Evolutionary conservation across 441 rosid genomes (phyloP).

Genomic region (Melastoma candidum): DNA sequence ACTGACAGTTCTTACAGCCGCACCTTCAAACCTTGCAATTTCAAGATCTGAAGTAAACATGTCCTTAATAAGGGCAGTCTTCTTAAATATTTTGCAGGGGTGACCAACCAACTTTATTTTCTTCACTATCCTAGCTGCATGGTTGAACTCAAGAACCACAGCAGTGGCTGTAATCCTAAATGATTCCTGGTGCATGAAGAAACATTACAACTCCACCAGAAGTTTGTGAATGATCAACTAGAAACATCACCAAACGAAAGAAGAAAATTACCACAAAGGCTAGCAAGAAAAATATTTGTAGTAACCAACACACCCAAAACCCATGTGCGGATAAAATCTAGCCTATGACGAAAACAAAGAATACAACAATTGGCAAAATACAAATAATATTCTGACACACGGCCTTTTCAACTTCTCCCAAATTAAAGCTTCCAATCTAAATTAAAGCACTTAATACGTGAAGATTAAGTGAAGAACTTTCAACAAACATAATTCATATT

Average conservation of each 20-base stretch:
- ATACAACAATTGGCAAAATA: too few species aligned
- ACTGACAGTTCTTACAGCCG: constrained; percentile 76
- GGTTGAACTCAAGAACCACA: constrained; percentile 68
- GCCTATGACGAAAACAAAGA: too few species aligned
- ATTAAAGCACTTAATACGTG: too few species aligned
- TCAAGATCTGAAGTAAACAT: constrained; percentile 97
- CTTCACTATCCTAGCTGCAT: constrained; percentile 59
- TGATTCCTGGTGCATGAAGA: constrained; percentile 38
- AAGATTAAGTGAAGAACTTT: too few species aligned
- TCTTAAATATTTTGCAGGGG: constrained; percentile 86
- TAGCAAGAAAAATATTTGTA: neutral
- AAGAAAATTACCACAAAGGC: neutral
- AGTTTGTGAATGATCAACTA: too few species aligned
- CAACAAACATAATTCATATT: too few species aligned
- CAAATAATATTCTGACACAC: too few species aligned
- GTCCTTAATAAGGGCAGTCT: constrained; percentile 77
- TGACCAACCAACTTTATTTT: constrained; percentile 82
- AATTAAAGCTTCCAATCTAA: too few species aligned
- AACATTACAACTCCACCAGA: neutral
- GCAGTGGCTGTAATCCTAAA: constrained; percentile 87
- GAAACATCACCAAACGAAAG: neutral
- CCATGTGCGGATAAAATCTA: neutral
- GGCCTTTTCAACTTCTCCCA: too few species aligned
- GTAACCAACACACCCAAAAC: neutral
- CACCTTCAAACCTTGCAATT: constrained; percentile 82